A percentile compares a stretch with the other conserved stretches of the same genome.
These are phyloP conservation scores for Penicillium angulare DNA, from an alignment of 495 filamentous ascomycete species.

Conservation along the genomic window DNA sequence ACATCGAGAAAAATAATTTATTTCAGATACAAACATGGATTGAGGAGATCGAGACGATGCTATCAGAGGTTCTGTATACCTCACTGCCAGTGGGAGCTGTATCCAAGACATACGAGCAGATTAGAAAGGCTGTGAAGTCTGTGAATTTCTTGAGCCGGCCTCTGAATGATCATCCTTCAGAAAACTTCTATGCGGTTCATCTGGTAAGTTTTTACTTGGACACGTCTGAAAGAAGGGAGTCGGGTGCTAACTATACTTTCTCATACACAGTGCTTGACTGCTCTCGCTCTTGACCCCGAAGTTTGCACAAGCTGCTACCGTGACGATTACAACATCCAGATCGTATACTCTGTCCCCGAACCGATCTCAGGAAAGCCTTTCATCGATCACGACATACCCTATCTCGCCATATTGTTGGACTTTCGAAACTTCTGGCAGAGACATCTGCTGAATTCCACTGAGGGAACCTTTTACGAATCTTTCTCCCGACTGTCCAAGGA, in stretches of 20 bases:
- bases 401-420: constrained; percentile 25
- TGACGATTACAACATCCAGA: constrained; percentile 30
- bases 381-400: constrained; percentile 6
- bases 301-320: constrained; percentile 26
- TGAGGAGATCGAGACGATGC: constrained; percentile 27
- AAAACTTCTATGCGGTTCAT: constrained; percentile 31
- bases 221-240: neutral
- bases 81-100: neutral
- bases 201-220: constrained; percentile 19
- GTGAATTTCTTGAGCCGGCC: constrained; percentile 27
- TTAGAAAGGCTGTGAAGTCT: constrained; percentile 15
- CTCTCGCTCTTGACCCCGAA: constrained; percentile 23
- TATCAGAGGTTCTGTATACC: constrained; percentile 18
- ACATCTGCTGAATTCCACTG: constrained; percentile 28
- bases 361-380: constrained; percentile 4
- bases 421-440: constrained; percentile 41
- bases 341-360: constrained; percentile 22
- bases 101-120: constrained; percentile 25
- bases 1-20: constrained; percentile 12
- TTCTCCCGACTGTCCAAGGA: constrained; percentile 16
- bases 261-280: constrained; percentile 25
- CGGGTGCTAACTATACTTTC: neutral
- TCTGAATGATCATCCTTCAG: constrained; percentile 9
- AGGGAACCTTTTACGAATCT: constrained; percentile 21
- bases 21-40: constrained; percentile 29